Base-by-base conservation (phyloP, 257 asterid genomes). In the Ballota nigra region DNA sequence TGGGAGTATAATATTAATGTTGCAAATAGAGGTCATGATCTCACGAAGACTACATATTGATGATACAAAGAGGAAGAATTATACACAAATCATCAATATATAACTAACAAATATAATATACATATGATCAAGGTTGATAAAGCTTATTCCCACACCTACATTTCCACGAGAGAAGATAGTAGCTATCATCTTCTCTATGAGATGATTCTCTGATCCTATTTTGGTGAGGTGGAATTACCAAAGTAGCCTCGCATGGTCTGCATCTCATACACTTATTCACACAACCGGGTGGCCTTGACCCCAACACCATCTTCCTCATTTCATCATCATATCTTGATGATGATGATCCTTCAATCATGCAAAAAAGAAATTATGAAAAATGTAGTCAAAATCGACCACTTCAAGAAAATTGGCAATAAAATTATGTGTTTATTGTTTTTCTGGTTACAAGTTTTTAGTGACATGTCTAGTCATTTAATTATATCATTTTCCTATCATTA, bases 261-360 rank as follows among this genome's bases (percentile, higher is more conserved):
- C 96, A 89, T 1, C 57, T 87, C 84, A 77, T 78, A 87, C 96
- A 89, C 38, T 82, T 85, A 77, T 85, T 79, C 66, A 85, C 85
- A 72, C 96, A 89, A 5, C 72, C 87, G 0, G 96, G 96, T 24
- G 96, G 96, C 73, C 92, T 80, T 59, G 96, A 89, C 47, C 96
- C 91, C 80, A 86, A 57, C 53, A 84, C 70, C 80, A 71, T 78
- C 81, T 84, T 86, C 82, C 82, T 82, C 81, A 72, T 15, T 71
- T 86, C 72, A 49, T 74, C 83, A 2, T 70, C 79, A 11, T 73
- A 57, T 18, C 63, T 70, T 3, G 76, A 19, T 59, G 20, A 29
- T 4, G 71, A 16, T 4, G 74, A 67, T 41, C 20, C 74, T 63
- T 34, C 75, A 23, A 64, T 67, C 56, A 68, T 57, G 66, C 22